Evolutionary conservation across 2,329 filamentous ascomycete species (phyloP).

Genomic region (Coniochaeta pulveracea): DNA sequence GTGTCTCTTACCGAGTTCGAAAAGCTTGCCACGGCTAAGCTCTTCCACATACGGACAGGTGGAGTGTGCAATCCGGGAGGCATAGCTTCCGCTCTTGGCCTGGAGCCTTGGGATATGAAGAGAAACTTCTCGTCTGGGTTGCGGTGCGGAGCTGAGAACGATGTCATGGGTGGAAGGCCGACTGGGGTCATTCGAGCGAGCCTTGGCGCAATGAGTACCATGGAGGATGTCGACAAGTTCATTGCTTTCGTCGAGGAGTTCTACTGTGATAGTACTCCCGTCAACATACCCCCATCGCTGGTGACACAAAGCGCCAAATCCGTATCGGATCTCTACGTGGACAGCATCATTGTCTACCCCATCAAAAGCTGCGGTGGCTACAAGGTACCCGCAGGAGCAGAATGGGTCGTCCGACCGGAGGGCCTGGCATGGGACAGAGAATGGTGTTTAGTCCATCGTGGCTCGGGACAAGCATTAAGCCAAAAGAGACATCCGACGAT

Average conservation of each 20-base stretch:
- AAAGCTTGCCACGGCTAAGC: constrained; percentile 67
- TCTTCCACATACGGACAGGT: constrained; percentile 78
- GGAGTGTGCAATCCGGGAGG: constrained; percentile 89
- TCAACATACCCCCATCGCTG: not conserved
- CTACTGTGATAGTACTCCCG: constrained; percentile 27
- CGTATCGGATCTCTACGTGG: constrained; percentile 34
- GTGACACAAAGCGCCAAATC: not conserved
- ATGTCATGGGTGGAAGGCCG: constrained; percentile 73
- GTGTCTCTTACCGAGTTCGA: constrained; percentile 77
- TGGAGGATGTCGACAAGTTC: constrained; percentile 62
- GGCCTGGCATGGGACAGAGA: constrained; percentile 91
- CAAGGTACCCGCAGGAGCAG: constrained; percentile 45
- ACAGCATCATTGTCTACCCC: constrained; percentile 66
- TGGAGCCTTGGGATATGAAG: constrained; percentile 73
- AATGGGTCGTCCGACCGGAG: constrained; percentile 72
- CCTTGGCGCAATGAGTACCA: constrained; percentile 80
- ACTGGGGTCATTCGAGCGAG: constrained; percentile 81
- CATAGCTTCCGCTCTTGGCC: constrained; percentile 58
- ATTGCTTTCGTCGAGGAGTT: constrained; percentile 63
- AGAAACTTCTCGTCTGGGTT: constrained; percentile 77
- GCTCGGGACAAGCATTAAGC: constrained; percentile 72
- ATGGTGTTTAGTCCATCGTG: constrained; percentile 87
- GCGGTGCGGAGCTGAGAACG: constrained; percentile 73
- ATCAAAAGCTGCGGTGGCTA: constrained; percentile 91
- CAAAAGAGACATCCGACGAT: constrained; percentile 85